Evolutionary conservation across 2,329 filamentous ascomycete species (phyloP), one percentile per base, ranked within the genome.

Genomic region (Fusarium aywerte): DNA sequence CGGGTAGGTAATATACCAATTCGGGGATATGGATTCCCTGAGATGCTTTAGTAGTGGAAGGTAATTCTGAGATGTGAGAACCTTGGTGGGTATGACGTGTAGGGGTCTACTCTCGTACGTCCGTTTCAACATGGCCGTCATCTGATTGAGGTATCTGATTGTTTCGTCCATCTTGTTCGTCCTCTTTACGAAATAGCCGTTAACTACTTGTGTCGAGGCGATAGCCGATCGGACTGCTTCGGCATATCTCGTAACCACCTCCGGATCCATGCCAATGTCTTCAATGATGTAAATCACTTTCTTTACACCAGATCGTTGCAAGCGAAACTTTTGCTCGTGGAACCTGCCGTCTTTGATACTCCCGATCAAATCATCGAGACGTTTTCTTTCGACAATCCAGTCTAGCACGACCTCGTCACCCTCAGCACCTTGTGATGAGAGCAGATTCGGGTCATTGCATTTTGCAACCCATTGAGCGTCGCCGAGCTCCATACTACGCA

Each of bases 291-390:
- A 96, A 35, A 92, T 84, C 15, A 94, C 89, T 70, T 93, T 91
- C 58, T 86, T 87, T n/a, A 92, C 82, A 0, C 92, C 92, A 0
- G 88, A 92, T 50, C 87, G 87, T 54, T 86, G 85, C 12, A 95
- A 83, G 2, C 92, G 89, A 74, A 93, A 95, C 75, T 96, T 95
- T 75, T 96, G 92, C 75, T 96, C 92, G 69, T 90, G 90, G 70
- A 93, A 95, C 4, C 92, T 88, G 2, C 91, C 91, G 65, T 95
- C 92, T 76, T 91, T 93, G 78, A 96, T 92, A 64, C 90, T 93
- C 49, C 85, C 81, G n/a, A 95, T 84, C 44, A 96, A 80, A 75
- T 96, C 92, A 73, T 95, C 92, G 0, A 94, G 84, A 10, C 92
- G 84, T 75, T 96, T 96, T 62, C 92, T 85, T 78, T 96, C 92